Evolutionary conservation across 805 yeast species (phyloP), one percentile per base, ranked within the genome.

Genomic region (Naumovozyma baii): DNA sequence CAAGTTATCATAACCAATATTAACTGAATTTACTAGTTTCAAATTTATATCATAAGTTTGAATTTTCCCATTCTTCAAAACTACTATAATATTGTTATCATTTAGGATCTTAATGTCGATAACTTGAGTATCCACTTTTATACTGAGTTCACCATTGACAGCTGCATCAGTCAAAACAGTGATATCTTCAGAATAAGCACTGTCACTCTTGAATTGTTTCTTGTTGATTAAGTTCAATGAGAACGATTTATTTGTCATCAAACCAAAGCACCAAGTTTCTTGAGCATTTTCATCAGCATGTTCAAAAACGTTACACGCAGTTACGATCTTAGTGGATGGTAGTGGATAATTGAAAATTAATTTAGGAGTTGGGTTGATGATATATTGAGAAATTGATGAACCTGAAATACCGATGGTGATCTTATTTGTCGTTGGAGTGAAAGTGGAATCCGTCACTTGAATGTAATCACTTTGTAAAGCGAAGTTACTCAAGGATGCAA

Each of bases 291-390:
- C 34, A 26, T 45, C 40, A 22, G 15, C 38, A n/a, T 20, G 37
- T 25, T 47, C 47, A 7, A 45, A 44, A 9, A 49, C 54, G 37
- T 54, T 51, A 31, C 59, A 61, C 2, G 63, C 59, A n/a, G 61
- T 56, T 13, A 61, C 56, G 30, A 50, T 45, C 30, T 52, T 54
- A 3, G 62, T 60, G 4, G 64, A 57, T 19, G 64, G 62, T 15
- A 61, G 57, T 13, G 66, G 52, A 17, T 51, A 41, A 38, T 55
- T 57, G 26, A 50, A 52, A 3, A 56, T 46, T n/a, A 59, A 42
- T 37, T 54, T 61, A 15, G 66, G 66, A 2, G 64, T 57, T 22
- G 66, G 66, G 39, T 61, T 61, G 13, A 61, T 49, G 8, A 61
- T 41, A 41, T 56, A 61, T 40, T 61, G 62, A 13, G 59, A 52